Evolutionary conservation across 83 land plant genomes (phyloP).

Genomic region (Diphasiastrum complanatum): DNA sequence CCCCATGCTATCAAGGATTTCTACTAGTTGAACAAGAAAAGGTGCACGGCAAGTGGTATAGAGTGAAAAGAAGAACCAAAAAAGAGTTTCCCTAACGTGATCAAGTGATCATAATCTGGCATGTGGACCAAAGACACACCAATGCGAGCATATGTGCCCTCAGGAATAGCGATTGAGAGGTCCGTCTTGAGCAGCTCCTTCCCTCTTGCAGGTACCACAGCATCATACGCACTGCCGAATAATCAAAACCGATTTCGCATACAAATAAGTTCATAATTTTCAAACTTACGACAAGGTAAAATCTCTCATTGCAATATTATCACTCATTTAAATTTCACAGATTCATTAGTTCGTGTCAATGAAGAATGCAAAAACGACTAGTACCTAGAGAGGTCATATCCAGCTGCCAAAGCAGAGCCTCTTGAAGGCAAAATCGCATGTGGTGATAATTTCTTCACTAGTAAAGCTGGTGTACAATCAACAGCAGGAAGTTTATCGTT

Average conservation of each 20-base stretch:
- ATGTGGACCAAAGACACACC: no score
- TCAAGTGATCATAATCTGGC: no score
- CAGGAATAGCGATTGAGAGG: constrained; percentile 77
- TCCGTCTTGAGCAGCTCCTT: constrained; percentile 85
- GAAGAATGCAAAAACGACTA: not conserved
- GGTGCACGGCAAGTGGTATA: no score
- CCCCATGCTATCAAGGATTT: no score
- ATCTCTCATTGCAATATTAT: not conserved
- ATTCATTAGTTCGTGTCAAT: not conserved
- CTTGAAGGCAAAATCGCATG: constrained; percentile 62
- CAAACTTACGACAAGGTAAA: not conserved
- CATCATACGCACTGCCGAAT: constrained; percentile 68
- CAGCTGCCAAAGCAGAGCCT: constrained; percentile 68
- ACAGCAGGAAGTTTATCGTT: not conserved
- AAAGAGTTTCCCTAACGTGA: no score
- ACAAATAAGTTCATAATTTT: not conserved
- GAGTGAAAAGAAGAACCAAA: no score
- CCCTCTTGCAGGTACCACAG: constrained; percentile 75
- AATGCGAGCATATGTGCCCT: constrained; percentile 83
- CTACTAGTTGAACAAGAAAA: no score
- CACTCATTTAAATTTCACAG: not conserved
- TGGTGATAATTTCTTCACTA: constrained; percentile 71
- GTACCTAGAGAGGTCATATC: constrained; percentile 92
- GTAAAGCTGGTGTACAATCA: constrained; percentile 15
- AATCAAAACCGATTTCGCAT: not conserved